phyloP scores from a whole-genome alignment of 768 basidiomycete species.

The Mycena filopes region DNA sequence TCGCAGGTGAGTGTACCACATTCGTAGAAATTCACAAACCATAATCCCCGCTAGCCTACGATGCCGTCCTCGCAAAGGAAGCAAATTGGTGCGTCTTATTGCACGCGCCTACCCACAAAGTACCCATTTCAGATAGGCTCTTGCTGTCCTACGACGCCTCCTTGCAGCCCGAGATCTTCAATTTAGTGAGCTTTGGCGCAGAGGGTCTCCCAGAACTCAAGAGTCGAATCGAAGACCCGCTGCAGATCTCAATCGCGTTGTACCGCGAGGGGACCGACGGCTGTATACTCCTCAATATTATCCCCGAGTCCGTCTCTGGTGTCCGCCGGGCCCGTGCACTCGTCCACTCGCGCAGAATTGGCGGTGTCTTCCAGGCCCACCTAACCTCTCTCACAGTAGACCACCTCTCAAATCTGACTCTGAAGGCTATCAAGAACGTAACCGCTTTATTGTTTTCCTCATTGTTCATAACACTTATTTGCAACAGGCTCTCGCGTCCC shows the following conservation, averaged over 20 bases:
- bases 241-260: slow-evolving; percentile 56
- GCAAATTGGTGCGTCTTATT: slow-evolving; percentile 35
- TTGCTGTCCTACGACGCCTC: slow-evolving; percentile 21
- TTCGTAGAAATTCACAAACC: not conserved
- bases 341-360: slow-evolving; percentile 60
- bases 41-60: slow-evolving; percentile 24
- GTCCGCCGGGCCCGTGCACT: slow-evolving; percentile 54
- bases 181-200: slow-evolving; percentile 51
- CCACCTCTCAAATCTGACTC: slow-evolving; percentile 54
- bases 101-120: slow-evolving; percentile 1
- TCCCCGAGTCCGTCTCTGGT: slow-evolving; percentile 53
- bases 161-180: slow-evolving; percentile 50
- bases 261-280: slow-evolving; percentile 53
- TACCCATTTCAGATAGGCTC: slow-evolving; percentile 27
- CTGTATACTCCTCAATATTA: slow-evolving; percentile 56
- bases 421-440: slow-evolving; percentile 43
- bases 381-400: slow-evolving; percentile 59
- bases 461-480: not conserved
- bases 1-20: slow-evolving; percentile 8
- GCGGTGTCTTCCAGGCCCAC: slow-evolving; percentile 58
- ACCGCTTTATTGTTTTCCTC: too few relatives aligned
- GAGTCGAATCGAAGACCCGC: slow-evolving; percentile 49
- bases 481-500: slow-evolving; percentile 29
- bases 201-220: slow-evolving; percentile 60
- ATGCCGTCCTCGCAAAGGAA: slow-evolving; percentile 32